A percentile compares a stretch with the other conserved stretches of the same genome.
Conservation (phyloP, 768 basidiomycete genomes). For the Tylopilus sp. region DNA sequence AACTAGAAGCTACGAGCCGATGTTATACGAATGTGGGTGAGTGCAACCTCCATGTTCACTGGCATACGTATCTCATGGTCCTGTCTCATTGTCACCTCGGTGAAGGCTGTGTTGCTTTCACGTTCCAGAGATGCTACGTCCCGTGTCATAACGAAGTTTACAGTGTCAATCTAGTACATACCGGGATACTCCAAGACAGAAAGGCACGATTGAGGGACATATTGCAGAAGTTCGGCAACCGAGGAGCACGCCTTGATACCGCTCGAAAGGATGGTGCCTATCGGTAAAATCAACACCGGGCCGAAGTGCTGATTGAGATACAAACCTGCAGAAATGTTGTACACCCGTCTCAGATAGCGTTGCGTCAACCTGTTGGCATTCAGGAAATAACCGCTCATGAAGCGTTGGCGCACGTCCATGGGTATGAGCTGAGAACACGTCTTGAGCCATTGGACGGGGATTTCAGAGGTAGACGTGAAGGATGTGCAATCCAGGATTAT, state of each 20-base stretch:
- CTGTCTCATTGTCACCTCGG: constrained; percentile 65
- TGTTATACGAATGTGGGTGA: constrained; percentile 72
- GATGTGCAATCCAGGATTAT: constrained; percentile 80
- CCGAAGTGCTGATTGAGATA: constrained; percentile 1
- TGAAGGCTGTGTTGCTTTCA: constrained; percentile 51
- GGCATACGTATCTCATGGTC: constrained; percentile 66
- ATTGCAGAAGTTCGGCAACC: constrained; percentile 53
- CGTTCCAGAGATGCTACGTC: constrained; percentile 56
- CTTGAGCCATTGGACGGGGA: constrained; percentile 80
- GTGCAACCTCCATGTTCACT: constrained; percentile 62
- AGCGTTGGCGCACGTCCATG: constrained; percentile 60
- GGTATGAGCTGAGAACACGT: constrained; percentile 75
- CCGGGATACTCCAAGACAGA: constrained; percentile 52
- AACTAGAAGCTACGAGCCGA: constrained; percentile 47
- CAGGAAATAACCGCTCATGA: constrained; percentile 59
- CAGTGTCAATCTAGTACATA: constrained; percentile 30
- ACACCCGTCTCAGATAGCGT: constrained; percentile 71
- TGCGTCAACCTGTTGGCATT: constrained; percentile 71
- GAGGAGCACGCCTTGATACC: constrained; percentile 62
- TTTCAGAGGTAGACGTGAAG: constrained; percentile 70
- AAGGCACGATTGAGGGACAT: constrained; percentile 49
- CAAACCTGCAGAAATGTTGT: constrained; percentile 61
- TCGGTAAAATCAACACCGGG: not conserved
- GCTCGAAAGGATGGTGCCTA: constrained; percentile 51
- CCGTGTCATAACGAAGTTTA: constrained; percentile 9